Conservation (phyloP, 768 basidiomycete species). For the Agaricus blazei region DNA sequence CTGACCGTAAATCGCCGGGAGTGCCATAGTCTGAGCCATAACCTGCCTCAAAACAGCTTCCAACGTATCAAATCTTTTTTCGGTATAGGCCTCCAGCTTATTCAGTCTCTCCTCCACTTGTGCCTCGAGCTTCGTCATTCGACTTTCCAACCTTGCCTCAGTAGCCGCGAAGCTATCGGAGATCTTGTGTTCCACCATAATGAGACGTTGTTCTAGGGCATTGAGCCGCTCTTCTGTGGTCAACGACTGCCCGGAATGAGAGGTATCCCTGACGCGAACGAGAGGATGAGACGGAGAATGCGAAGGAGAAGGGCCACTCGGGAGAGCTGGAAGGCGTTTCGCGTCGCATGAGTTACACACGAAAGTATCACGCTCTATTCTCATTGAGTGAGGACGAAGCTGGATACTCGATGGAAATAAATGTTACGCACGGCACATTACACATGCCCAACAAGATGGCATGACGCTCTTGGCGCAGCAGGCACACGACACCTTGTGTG, state of each 20-base stretch:
- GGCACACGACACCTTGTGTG: constrained; percentile 11
- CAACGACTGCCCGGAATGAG: constrained; percentile 11
- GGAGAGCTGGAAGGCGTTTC: constrained; percentile 8
- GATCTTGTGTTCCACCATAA: constrained; percentile 24
- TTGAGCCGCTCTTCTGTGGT: constrained; percentile 20
- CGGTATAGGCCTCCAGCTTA: constrained; percentile 19
- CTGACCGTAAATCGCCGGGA: constrained; percentile 24
- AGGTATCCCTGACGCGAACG: constrained; percentile 21
- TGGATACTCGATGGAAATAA: background rate
- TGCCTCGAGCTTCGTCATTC: constrained; percentile 20
- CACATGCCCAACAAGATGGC: constrained; percentile 20
- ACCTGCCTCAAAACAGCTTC: constrained; percentile 22
- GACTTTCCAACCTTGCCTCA: constrained; percentile 19
- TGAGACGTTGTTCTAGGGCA: constrained; percentile 25
- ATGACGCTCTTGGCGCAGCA: constrained; percentile 16
- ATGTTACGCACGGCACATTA: constrained; percentile 16
- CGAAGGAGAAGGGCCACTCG: constrained; percentile 12
- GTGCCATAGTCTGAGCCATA: constrained; percentile 23
- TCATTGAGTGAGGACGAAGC: background rate
- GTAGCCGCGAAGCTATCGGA: constrained; percentile 20
- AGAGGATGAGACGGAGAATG: constrained; percentile 22
- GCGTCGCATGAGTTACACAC: constrained; percentile 26
- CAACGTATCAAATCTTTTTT: constrained; percentile 19
- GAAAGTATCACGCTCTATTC: constrained; percentile 22
- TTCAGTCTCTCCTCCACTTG: constrained; percentile 18